Percentiles rank a stretch among this genome's conserved stretches.
Conservation (phyloP, 441 rosid species). For the Viola pubescens region DNA sequence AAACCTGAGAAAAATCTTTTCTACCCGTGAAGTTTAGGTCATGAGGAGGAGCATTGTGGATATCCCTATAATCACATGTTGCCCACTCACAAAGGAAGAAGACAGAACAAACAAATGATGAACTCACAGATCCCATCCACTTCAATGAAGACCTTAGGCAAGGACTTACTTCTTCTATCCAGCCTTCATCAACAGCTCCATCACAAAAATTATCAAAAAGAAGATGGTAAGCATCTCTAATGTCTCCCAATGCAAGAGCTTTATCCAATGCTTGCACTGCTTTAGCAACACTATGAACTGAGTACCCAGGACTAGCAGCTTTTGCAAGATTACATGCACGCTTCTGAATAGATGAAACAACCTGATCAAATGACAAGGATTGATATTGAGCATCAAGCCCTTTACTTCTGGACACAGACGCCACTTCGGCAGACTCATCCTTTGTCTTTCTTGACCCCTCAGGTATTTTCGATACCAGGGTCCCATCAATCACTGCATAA, state of each 20-base stretch:
- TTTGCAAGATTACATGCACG: slow-evolving; percentile 71
- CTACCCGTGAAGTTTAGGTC: slow-evolving; percentile 74
- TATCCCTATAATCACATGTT: slow-evolving; percentile 88
- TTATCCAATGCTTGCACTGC: slow-evolving; percentile 89
- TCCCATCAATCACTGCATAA: slow-evolving; percentile 63
- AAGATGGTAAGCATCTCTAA: slow-evolving; percentile 52
- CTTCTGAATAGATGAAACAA: slow-evolving; percentile 67
- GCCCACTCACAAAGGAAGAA: slow-evolving; percentile 99
- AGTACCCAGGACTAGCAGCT: slow-evolving; percentile 65
- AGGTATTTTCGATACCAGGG: slow-evolving; percentile 56
- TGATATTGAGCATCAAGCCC: slow-evolving; percentile 72
- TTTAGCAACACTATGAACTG: slow-evolving; percentile 68
- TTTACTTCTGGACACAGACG: slow-evolving; percentile 49
- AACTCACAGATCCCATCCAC: slow-evolving; percentile 67
- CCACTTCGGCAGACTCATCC: slow-evolving; percentile 43
- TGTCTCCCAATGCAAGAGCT: slow-evolving; percentile 75
- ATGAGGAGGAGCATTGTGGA: slow-evolving; percentile 54
- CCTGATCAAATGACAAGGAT: slow-evolving; percentile 57
- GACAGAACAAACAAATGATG: slow-evolving; percentile 65
- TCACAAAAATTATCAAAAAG: slow-evolving; percentile 80
- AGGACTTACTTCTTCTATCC: slow-evolving; percentile 86
- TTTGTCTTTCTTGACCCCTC: slow-evolving; percentile 62
- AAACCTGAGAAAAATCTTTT: slow-evolving; percentile 77
- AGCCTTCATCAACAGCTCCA: slow-evolving; percentile 67
- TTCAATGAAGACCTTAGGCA: slow-evolving; percentile 80